These are phyloP conservation scores for Arthrobotrys musiformis DNA, from an alignment of 2,329 filamentous ascomycete genomes.

Conservation along the genomic window DNA sequence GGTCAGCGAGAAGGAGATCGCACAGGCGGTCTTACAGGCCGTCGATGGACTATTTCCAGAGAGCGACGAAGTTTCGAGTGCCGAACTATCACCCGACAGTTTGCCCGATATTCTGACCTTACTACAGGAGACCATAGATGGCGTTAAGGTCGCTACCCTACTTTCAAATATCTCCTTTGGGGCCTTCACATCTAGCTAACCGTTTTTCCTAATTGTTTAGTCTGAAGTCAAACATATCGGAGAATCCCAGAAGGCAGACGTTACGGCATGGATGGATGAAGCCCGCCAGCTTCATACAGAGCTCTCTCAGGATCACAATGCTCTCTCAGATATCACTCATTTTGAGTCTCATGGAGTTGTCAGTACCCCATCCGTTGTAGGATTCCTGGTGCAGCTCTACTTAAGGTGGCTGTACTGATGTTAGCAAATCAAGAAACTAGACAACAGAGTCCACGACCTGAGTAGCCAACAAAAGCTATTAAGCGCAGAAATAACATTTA, in stretches of 20 bases:
- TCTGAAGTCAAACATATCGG: constrained; percentile 58
- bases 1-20: constrained; percentile 35
- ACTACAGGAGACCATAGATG: constrained; percentile 57
- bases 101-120: constrained; percentile 57
- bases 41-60: constrained; percentile 52
- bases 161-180: background rate
- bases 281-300: constrained; percentile 57
- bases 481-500: constrained; percentile 57
- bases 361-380: constrained; percentile 22
- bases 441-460: constrained; percentile 55
- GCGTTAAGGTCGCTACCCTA: constrained; percentile 21
- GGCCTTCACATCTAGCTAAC: background rate
- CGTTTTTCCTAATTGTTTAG: constrained; percentile 28
- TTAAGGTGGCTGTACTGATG: constrained; percentile 29
- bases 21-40: constrained; percentile 49
- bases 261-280: constrained; percentile 58
- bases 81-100: constrained; percentile 53
- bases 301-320: constrained; percentile 51
- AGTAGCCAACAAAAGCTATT: constrained; percentile 56
- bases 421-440: constrained; percentile 55
- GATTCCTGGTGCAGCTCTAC: background rate
- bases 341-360: constrained; percentile 47
- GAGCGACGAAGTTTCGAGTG: constrained; percentile 50
- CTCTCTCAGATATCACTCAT: constrained; percentile 37
- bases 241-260: constrained; percentile 53